Evolutionary conservation across 1,284 basidiomycete species (phyloP), one percentile per base, ranked within the genome.

Genomic region (Inonotus hispidus): DNA sequence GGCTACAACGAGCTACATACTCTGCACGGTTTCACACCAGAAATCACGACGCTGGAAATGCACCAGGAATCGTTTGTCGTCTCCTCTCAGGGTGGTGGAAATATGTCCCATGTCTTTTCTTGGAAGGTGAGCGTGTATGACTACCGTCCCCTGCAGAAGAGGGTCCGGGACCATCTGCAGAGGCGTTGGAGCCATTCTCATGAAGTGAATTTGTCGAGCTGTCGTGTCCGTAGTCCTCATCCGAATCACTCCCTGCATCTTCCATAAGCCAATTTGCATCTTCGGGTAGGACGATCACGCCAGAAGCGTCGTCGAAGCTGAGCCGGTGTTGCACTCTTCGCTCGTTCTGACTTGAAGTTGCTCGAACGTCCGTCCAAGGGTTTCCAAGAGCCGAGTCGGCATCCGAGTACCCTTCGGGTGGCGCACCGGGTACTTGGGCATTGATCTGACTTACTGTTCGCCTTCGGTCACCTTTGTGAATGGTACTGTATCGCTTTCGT

Each of bases 241-340:
- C 74, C 45, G 73, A 74, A 49, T 77, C 75, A 45, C 72, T 75
- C 27, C 76, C 78, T 13, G 71, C 72, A 21, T 79, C 81, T 3
- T 82, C 80, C 14, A 73, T 69, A 58, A 88, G 73, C 88, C 90
- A 92, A 41, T 83, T 81, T 52, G 80, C 87, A 66, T 85, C 82
- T 55, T 92, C 90, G 0, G 91, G 90, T 2, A 95, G 73, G 76
- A 87, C 87, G 63, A 94, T 94, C 45, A 93, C 87, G 0, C 92
- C 93, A 1, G 87, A 87, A 2, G 83, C 88, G 59, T 82, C 83
- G 68, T 92, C 90, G 64, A 87, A 91, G 73, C 88, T 91, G 58
- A 92, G 71, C 7, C 87, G 79, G 68, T 88, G 86, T 52, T 74
- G 75, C 32, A 83, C 65, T n/a, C 32, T 39, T 19, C 54, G 39